phyloP scores from a whole-genome alignment of 768 basidiomycete genomes.

The Boletus bicolor region DNA sequence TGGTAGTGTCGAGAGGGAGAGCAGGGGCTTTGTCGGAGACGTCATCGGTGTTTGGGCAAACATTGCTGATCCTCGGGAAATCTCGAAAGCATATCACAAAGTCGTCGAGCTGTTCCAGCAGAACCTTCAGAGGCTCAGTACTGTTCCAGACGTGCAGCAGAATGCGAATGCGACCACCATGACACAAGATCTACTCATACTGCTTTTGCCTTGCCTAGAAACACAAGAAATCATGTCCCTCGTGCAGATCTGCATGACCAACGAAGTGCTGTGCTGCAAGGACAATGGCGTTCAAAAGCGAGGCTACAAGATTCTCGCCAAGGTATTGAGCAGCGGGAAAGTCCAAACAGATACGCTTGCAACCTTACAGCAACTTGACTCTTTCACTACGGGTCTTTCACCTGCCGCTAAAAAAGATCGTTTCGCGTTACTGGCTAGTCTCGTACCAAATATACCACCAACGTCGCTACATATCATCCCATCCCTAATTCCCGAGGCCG shows the following conservation, averaged over 20 bases:
- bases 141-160: slow-evolving; percentile 30
- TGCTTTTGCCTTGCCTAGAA: slow-evolving; percentile 77
- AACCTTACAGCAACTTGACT: slow-evolving; percentile 64
- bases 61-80: slow-evolving; percentile 75
- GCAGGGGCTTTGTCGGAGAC: slow-evolving; percentile 75
- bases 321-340: slow-evolving; percentile 64
- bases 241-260: slow-evolving; percentile 65
- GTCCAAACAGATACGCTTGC: slow-evolving; percentile 51
- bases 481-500: slow-evolving; percentile 87
- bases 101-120: slow-evolving; percentile 68
- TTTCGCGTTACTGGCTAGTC: slow-evolving; percentile 64
- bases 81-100: slow-evolving; percentile 77
- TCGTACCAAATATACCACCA: slow-evolving; percentile 67
- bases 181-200: slow-evolving; percentile 79
- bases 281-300: slow-evolving; percentile 95
- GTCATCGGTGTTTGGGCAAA: slow-evolving; percentile 85
- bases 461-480: slow-evolving; percentile 81
- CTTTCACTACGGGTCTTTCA: slow-evolving; percentile 58
- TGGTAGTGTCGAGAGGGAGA: slow-evolving; percentile 73
- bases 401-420: slow-evolving; percentile 95
- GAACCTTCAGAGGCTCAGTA: slow-evolving; percentile 47
- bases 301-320: slow-evolving; percentile 83
- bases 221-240: slow-evolving; percentile 56
- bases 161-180: slow-evolving; percentile 52
- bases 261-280: slow-evolving; percentile 65